Conservation (phyloP, 306 rosid species). For the Cucurbita argyrosperma region DNA sequence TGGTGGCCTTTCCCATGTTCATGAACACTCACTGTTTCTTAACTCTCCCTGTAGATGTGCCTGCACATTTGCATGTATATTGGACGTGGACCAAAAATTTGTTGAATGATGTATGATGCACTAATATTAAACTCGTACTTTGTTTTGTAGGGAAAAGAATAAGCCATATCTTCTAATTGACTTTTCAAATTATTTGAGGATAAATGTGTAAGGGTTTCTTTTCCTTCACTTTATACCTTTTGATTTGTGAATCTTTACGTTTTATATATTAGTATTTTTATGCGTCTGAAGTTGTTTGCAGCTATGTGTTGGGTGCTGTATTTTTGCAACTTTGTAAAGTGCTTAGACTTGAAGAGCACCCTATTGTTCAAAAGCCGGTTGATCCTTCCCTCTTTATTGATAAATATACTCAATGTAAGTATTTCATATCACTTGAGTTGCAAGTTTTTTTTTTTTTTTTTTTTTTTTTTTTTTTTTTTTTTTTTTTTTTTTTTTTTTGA, state of each 20-base stretch:
- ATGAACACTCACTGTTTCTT: background rate
- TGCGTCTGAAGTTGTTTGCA: conserved; percentile 21
- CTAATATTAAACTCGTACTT: conserved; percentile 8
- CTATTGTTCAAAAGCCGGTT: conserved; percentile 51
- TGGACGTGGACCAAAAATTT: background rate
- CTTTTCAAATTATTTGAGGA: conserved; percentile 46
- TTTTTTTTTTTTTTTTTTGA: too few species aligned
- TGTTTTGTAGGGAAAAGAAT: conserved; percentile 35
- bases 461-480: too few species aligned
- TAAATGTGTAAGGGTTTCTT: conserved; percentile 50
- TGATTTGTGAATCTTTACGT: background rate
- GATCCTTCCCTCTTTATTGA: conserved; percentile 71
- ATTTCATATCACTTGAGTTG: background rate
- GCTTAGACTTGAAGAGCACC: conserved; percentile 51
- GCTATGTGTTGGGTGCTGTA: conserved; percentile 63
- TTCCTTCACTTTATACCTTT: background rate
- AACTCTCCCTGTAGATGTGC: background rate
- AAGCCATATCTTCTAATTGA: conserved; percentile 84
- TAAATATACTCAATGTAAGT: conserved; percentile 54
- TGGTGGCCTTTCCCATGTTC: background rate
- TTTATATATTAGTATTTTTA: background rate
- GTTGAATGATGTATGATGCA: background rate
- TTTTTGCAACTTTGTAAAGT: conserved; percentile 75
- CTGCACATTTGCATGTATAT: background rate
- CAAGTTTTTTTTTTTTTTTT: background rate